Evolutionary conservation across 371 early-diverging fungal species (phyloP).

Genomic region (Conidiobolus incongruus): DNA sequence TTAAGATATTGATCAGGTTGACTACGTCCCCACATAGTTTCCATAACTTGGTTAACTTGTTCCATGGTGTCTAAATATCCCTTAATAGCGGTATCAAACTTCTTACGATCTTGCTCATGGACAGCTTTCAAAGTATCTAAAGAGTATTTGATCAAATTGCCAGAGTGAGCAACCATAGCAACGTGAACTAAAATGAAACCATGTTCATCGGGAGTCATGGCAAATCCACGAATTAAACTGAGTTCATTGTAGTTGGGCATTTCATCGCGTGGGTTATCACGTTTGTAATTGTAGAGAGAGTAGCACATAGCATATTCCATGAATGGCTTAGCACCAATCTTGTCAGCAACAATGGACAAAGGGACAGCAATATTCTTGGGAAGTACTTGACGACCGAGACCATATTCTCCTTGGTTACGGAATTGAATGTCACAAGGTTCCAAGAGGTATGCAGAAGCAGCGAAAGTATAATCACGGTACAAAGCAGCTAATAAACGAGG

Average conservation of each 20-base stretch:
- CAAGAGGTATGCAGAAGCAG: conserved; percentile 67
- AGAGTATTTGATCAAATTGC: conserved; percentile 30
- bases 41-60: conserved; percentile 47
- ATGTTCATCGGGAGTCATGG: conserved; percentile 42
- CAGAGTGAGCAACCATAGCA: conserved; percentile 60
- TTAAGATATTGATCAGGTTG: conserved; percentile 47
- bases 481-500: conserved; percentile 45
- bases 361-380: conserved; percentile 62
- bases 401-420: conserved; percentile 42
- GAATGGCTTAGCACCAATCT: conserved; percentile 56
- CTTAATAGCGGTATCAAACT: conserved; percentile 29
- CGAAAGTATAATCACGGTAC: conserved; percentile 69
- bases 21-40: conserved; percentile 53
- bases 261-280: conserved; percentile 25
- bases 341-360: conserved; percentile 33
- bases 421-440: conserved; percentile 67
- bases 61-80: conserved; percentile 30
- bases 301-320: conserved; percentile 62
- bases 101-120: conserved; percentile 19
- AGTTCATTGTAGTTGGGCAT: conserved; percentile 46
- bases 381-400: conserved; percentile 46
- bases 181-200: conserved; percentile 67
- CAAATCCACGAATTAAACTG: conserved; percentile 47
- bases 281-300: conserved; percentile 53
- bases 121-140: conserved; percentile 29